Evolutionary conservation across 2,329 filamentous ascomycete species (phyloP).

Genomic region (Thelonectria discophora): DNA sequence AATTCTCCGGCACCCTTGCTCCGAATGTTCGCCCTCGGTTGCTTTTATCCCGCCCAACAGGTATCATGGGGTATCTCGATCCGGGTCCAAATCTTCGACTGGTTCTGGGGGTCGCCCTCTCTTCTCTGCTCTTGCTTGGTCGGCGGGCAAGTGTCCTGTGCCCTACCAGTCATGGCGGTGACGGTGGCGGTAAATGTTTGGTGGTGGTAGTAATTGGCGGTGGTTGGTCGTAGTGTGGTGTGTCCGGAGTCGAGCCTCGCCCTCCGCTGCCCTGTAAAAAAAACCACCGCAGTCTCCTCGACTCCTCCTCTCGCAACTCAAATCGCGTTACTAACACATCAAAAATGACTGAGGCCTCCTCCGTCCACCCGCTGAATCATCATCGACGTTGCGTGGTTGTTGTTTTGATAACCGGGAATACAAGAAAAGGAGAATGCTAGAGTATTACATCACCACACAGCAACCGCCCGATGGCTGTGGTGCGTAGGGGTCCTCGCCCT

Average conservation of each 20-base stretch:
- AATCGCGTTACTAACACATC: conserved; percentile 39
- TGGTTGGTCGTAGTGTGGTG: conserved; percentile 33
- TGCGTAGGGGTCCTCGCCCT: conserved; percentile 97
- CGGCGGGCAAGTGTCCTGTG: conserved; percentile 25
- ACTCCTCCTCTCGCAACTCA: conserved; percentile 17
- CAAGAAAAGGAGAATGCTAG: conserved; percentile 32
- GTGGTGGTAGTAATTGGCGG: conserved; percentile 27
- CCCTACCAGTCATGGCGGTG: conserved; percentile 24
- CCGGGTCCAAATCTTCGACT: conserved; percentile 36
- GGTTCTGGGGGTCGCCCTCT: conserved; percentile 31
- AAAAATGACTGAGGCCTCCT: conserved; percentile 42
- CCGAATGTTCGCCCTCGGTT: conserved; percentile 33
- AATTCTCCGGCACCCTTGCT: conserved; percentile 29
- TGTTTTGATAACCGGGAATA: conserved; percentile 41
- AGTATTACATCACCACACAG: conserved; percentile 88
- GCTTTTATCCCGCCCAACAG: conserved; percentile 37
- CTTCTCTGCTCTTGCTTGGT: conserved; percentile 29
- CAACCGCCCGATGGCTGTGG: conserved; percentile 92
- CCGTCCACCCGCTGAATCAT: conserved; percentile 44
- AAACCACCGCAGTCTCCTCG: conserved; percentile 29
- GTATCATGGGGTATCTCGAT: conserved; percentile 42
- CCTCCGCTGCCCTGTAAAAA: conserved; percentile 19
- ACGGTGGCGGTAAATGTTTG: conserved; percentile 21
- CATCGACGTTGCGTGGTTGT: conserved; percentile 44
- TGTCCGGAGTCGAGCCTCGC: conserved; percentile 35